phyloP scores from a whole-genome alignment of 2,329 filamentous ascomycete genomes.

The Geosmithia flava region DNA sequence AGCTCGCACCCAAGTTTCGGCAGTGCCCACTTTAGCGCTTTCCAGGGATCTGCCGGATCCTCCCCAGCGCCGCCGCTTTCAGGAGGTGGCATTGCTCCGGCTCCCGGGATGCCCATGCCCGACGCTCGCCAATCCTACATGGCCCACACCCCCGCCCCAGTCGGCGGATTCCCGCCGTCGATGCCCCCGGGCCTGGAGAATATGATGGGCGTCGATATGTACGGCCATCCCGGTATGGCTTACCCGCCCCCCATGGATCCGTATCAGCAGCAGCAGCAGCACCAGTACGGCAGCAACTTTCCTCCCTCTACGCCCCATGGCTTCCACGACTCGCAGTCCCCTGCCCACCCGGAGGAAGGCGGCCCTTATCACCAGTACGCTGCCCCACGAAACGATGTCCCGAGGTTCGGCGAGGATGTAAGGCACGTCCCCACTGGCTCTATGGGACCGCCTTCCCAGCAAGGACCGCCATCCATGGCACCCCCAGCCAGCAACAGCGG shows the following conservation, averaged over 20 bases:
- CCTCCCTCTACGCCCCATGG: conserved; percentile 46
- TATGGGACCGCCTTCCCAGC: neutral
- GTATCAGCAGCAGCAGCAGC: conserved; percentile 11
- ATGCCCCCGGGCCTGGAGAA: conserved; percentile 14
- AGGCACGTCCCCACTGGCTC: conserved; percentile 1
- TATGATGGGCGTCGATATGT: conserved; percentile 24
- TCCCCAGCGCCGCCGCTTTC: conserved; percentile 39
- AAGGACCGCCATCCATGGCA: conserved; percentile 12
- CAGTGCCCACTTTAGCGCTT: conserved; percentile 43
- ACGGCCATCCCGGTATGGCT: conserved; percentile 20
- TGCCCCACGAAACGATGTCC: conserved; percentile 23
- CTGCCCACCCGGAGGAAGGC: conserved; percentile 32
- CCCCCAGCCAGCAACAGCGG: conserved; percentile 4
- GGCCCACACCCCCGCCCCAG: conserved; percentile 8
- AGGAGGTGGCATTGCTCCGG: conserved; percentile 31
- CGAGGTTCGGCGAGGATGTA: conserved; percentile 17
- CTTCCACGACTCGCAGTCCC: conserved; percentile 49
- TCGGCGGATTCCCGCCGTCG: conserved; percentile 24
- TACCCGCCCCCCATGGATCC: conserved; percentile 20
- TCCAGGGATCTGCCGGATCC: conserved; percentile 41
- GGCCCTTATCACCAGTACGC: conserved; percentile 24
- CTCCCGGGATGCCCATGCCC: conserved; percentile 27
- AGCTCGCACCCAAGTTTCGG: conserved; percentile 36
- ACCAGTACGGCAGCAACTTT: conserved; percentile 24
- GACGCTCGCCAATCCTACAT: conserved; percentile 21